phyloP scores from a whole-genome alignment of 176 grass and related monocot species.

The Areca catechu region DNA sequence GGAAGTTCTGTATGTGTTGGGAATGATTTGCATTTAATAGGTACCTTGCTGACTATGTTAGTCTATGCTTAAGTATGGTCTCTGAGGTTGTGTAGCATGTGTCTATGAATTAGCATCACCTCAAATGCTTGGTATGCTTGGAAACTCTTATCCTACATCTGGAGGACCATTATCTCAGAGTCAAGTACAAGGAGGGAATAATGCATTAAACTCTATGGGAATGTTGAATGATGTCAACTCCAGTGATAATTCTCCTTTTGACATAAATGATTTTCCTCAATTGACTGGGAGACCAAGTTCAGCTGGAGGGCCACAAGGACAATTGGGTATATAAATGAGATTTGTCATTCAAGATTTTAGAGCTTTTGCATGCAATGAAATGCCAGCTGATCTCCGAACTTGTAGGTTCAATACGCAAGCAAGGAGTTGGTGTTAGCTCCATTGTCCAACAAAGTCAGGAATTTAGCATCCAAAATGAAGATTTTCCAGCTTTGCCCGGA shows the following conservation, averaged over 20 bases:
- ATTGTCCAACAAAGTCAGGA: constrained; percentile 29
- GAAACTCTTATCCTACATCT: constrained; percentile 67
- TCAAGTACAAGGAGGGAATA: constrained; percentile 87
- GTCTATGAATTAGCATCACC: constrained; percentile 26
- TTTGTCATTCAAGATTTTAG: not conserved
- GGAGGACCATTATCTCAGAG: constrained; percentile 73
- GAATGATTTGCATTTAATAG: no score
- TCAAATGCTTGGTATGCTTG: constrained; percentile 82
- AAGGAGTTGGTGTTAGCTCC: constrained; percentile 52
- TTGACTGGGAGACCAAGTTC: constrained; percentile 84
- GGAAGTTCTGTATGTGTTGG: no score
- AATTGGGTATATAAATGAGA: constrained; percentile 61
- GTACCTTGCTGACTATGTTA: no score
- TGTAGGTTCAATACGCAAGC: constrained; percentile 75
- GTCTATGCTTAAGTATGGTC: no score
- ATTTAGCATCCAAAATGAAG: constrained; percentile 31
- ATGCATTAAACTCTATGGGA: constrained; percentile 66
- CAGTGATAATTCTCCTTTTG: constrained; percentile 69
- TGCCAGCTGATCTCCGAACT: constrained; percentile 24
- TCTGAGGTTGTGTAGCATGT: no score
- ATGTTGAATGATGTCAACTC: constrained; percentile 79
- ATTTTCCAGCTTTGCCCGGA: constrained; percentile 28
- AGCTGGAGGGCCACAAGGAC: constrained; percentile 80
- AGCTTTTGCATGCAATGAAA: not conserved
- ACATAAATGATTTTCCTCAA: constrained; percentile 99